Conservation (phyloP, 495 filamentous ascomycete genomes). For the Symbiotaphrina buchneri region DNA sequence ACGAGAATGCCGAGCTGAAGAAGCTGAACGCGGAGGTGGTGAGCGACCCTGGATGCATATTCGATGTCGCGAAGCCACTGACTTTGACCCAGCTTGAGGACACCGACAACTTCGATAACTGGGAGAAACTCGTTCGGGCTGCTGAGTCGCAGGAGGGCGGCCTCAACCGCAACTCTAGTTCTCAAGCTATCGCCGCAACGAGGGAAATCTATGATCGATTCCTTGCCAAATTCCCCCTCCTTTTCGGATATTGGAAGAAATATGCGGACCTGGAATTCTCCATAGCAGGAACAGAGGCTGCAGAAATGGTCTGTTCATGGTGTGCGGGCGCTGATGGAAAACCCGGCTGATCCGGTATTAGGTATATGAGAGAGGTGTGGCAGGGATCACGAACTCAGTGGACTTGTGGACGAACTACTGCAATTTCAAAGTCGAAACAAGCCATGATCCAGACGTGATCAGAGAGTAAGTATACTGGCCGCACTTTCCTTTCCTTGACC, state of each 20-base stretch:
- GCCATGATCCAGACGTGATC: slow-evolving; percentile 81
- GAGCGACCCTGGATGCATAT: slow-evolving; percentile 14
- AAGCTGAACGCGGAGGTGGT: slow-evolving; percentile 62
- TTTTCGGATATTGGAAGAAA: slow-evolving; percentile 99
- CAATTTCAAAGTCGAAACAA: slow-evolving; percentile 90
- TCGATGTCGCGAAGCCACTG: slow-evolving; percentile 3
- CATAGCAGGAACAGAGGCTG: slow-evolving; percentile 89
- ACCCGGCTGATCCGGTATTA: slow-evolving; percentile 10
- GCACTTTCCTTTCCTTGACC: slow-evolving; percentile 53
- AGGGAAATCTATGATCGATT: slow-evolving; percentile 79
- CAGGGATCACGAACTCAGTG: slow-evolving; percentile 79
- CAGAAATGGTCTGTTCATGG: slow-evolving; percentile 59
- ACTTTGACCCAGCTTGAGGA: slow-evolving; percentile 30
- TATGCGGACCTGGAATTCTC: slow-evolving; percentile 97
- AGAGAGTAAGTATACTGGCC: slow-evolving; percentile 88
- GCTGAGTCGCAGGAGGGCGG: slow-evolving; percentile 78
- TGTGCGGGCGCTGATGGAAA: neutral
- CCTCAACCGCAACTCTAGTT: slow-evolving; percentile 87
- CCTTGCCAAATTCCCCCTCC: slow-evolving; percentile 80
- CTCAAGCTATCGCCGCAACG: slow-evolving; percentile 70
- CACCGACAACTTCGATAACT: slow-evolving; percentile 80
- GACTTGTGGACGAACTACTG: slow-evolving; percentile 97
- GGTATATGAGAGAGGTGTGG: slow-evolving; percentile 91
- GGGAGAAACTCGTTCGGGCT: slow-evolving; percentile 77
- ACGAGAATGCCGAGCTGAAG: slow-evolving; percentile 68